Percentiles rank a stretch among this genome's conserved stretches.
Conservation (phyloP, 2,329 filamentous ascomycete species). For the Colletotrichum viniferum region DNA sequence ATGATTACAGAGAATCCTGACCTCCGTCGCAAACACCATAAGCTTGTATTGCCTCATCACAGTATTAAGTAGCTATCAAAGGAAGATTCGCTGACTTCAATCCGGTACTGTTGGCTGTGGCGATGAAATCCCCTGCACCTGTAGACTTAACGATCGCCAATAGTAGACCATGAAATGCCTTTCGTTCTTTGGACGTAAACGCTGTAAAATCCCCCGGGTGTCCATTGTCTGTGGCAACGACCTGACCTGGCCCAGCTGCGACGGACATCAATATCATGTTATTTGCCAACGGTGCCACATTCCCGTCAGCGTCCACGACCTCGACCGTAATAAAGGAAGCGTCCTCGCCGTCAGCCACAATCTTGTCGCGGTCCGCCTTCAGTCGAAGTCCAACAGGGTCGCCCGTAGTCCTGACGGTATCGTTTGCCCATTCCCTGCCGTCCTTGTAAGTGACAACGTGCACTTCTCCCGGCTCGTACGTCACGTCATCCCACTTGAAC, state of each 20-base stretch:
- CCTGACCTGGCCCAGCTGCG: background rate
- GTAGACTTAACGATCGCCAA: background rate
- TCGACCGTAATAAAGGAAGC: background rate
- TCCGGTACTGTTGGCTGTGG: background rate
- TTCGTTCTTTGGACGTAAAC: background rate
- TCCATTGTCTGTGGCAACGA: background rate
- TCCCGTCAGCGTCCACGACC: background rate
- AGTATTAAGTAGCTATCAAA: background rate
- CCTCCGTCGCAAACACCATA: too few species aligned
- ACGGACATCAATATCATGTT: background rate
- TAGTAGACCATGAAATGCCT: background rate
- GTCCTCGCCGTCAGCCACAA: background rate
- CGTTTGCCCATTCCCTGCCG: background rate
- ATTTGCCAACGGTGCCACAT: background rate
- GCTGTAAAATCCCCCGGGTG: background rate
- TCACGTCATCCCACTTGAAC: background rate
- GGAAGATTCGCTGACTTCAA: background rate
- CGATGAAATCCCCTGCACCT: accelerated
- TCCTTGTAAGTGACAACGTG: background rate
- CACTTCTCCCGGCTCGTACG: background rate
- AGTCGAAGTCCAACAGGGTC: background rate
- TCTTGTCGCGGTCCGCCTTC: background rate
- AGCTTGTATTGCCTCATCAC: background rate
- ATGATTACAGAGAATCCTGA: too few species aligned
- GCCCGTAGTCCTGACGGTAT: background rate